phyloP scores from a whole-genome alignment of 345 rosid species.

The Sapria himalayana region DNA sequence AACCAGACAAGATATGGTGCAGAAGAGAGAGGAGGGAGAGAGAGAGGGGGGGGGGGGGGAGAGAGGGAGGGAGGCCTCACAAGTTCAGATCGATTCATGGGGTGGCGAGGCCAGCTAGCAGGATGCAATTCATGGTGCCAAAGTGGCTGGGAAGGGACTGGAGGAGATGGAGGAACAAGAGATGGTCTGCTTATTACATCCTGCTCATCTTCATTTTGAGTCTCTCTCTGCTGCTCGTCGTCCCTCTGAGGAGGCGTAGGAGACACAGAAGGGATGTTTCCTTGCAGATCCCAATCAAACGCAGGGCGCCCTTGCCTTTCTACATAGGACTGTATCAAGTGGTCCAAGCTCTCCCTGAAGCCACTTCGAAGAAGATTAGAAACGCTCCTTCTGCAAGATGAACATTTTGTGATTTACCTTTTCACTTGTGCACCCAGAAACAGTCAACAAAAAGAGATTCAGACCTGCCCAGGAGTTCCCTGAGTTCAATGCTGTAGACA shows the following conservation, averaged over 20 bases:
- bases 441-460: too few species aligned
- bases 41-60: too few species aligned
- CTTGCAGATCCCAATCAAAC: slow-evolving; percentile 79
- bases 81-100: slow-evolving; percentile 73
- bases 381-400: slow-evolving; percentile 65
- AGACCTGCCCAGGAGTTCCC: slow-evolving; percentile 97
- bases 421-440: too few species aligned
- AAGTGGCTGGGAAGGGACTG: slow-evolving; percentile 75
- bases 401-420: too few species aligned
- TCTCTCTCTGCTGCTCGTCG: slow-evolving; percentile 49
- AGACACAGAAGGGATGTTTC: slow-evolving; percentile 43
- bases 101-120: slow-evolving; percentile 69
- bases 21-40: too few species aligned
- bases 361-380: slow-evolving; percentile 95
- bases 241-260: slow-evolving; percentile 39
- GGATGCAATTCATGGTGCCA: slow-evolving; percentile 92
- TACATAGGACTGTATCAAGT: slow-evolving; percentile 78
- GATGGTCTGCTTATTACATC: slow-evolving; percentile 38
- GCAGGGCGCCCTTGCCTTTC: slow-evolving; percentile 81
- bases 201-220: slow-evolving; percentile 31
- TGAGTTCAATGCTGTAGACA: slow-evolving; percentile 87
- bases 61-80: slow-evolving; percentile 43
- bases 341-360: slow-evolving; percentile 97
- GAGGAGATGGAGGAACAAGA: slow-evolving; percentile 51
- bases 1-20: too few species aligned